Conservation (phyloP, 345 rosid genomes). For the Carallia brachiata region DNA sequence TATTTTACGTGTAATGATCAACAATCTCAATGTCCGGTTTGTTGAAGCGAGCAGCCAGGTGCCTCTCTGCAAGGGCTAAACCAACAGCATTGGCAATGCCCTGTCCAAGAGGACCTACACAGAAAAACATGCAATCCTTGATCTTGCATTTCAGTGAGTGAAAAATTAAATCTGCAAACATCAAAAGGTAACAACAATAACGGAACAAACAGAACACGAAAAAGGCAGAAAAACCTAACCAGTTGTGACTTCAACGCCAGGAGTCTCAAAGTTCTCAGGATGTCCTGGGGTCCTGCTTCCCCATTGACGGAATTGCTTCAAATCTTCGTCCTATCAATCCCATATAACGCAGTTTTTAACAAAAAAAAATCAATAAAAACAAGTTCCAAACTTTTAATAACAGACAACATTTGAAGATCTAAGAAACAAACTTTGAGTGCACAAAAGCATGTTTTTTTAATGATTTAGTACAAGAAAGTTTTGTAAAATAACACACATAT, state of each 20-base stretch:
- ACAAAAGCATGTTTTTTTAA: too few species aligned
- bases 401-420: neutral
- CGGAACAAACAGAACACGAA: too few species aligned
- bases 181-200: neutral
- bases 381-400: too few species aligned
- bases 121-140: neutral
- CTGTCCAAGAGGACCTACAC: conserved; percentile 92
- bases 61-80: conserved; percentile 91
- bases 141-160: neutral
- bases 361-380: neutral
- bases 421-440: too few species aligned
- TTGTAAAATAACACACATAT: too few species aligned
- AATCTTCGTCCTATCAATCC: conserved; percentile 75
- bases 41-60: conserved; percentile 88
- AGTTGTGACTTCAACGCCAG: conserved; percentile 97
- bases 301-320: conserved; percentile 89
- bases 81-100: conserved; percentile 94
- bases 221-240: conserved; percentile 42
- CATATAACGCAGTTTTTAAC: neutral
- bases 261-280: conserved; percentile 99
- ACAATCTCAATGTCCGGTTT: conserved; percentile 75
- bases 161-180: neutral
- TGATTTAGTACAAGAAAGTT: too few species aligned
- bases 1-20: conserved; percentile 83
- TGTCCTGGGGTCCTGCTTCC: conserved; percentile 99